These are phyloP conservation scores for Pichia kudriavzevii DNA, from an alignment of 1,139 yeast species.

Conservation along the genomic window DNA sequence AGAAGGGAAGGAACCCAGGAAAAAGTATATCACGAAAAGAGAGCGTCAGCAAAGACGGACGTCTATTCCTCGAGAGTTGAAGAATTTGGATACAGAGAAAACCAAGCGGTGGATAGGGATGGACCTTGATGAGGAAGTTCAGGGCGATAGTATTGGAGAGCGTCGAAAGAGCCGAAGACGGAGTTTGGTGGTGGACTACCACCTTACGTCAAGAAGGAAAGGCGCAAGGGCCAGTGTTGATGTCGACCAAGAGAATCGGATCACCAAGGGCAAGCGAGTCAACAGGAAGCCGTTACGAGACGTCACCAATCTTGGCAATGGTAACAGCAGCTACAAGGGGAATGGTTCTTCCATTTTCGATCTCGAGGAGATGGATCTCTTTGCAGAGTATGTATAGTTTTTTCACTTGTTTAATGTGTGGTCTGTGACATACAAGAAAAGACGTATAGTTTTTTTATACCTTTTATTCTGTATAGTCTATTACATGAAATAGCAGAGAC, in stretches of 20 bases:
- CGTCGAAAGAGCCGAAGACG: slow-evolving; percentile 31
- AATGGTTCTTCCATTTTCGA: slow-evolving; percentile 10
- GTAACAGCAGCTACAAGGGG: not conserved
- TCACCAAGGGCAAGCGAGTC: slow-evolving; percentile 4
- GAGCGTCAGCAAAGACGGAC: too few species aligned
- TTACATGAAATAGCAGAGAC: too few species aligned
- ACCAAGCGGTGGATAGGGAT: slow-evolving; percentile 17
- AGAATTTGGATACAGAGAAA: slow-evolving; percentile 17
- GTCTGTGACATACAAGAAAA: too few species aligned
- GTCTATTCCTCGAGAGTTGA: slow-evolving; percentile 34
- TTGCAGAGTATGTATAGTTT: too few species aligned
- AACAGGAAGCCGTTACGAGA: slow-evolving; percentile 2
- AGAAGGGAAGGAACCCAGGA: too few species aligned
- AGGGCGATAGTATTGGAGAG: slow-evolving; percentile 9
- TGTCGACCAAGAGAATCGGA: slow-evolving; percentile 12
- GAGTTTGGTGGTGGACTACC: slow-evolving; percentile 55
- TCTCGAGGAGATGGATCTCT: slow-evolving; percentile 10
- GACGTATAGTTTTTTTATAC: too few species aligned
- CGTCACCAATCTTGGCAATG: slow-evolving; percentile 5
- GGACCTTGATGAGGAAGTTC: slow-evolving; percentile 11
- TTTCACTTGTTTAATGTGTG: too few species aligned
- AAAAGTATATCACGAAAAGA: too few species aligned
- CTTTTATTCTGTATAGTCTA: too few species aligned
- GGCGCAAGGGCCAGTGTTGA: slow-evolving; percentile 59
- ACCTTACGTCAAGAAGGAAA: slow-evolving; percentile 61